These are phyloP conservation scores for Aquilaria agallochum DNA, from an alignment of 441 rosid genomes.

Conservation along the genomic window DNA sequence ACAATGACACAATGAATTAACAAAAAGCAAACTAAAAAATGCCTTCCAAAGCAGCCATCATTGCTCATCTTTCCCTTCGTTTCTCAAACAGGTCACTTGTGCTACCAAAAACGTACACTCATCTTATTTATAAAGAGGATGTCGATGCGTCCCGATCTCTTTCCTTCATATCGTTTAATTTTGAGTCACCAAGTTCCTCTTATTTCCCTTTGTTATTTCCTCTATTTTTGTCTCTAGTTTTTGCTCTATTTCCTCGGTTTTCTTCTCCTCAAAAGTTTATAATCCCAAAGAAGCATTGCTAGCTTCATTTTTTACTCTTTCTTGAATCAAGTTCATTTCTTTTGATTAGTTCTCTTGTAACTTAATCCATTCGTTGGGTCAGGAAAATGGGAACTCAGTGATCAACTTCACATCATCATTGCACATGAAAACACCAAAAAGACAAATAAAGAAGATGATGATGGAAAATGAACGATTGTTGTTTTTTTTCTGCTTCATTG, in stretches of 20 bases:
- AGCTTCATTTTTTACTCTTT: slow-evolving; percentile 15
- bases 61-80: slow-evolving; percentile 57
- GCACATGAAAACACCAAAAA: slow-evolving; percentile 86
- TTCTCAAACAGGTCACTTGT: slow-evolving; percentile 76
- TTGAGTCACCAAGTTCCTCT: slow-evolving; percentile 1
- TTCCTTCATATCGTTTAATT: slow-evolving; percentile 24
- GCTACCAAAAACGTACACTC: slow-evolving; percentile 67
- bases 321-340: slow-evolving; percentile 26
- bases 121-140: slow-evolving; percentile 67
- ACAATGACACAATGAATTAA: too few relatives aligned
- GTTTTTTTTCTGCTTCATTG: slow-evolving; percentile 79
- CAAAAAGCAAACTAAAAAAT: too few relatives aligned
- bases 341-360: slow-evolving; percentile 24
- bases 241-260: neutral
- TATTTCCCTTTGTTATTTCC: slow-evolving; percentile 1
- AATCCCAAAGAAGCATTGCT: slow-evolving; percentile 8
- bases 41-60: too few relatives aligned
- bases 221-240: neutral
- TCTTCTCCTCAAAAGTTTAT: neutral
- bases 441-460: slow-evolving; percentile 61
- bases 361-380: slow-evolving; percentile 31
- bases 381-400: slow-evolving; percentile 75
- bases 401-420: slow-evolving; percentile 86
- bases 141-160: slow-evolving; percentile 37
- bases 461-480: slow-evolving; percentile 64